Evolutionary conservation across 129 eudicot genomes (phyloP).

Genomic region (Glebionis coronaria): DNA sequence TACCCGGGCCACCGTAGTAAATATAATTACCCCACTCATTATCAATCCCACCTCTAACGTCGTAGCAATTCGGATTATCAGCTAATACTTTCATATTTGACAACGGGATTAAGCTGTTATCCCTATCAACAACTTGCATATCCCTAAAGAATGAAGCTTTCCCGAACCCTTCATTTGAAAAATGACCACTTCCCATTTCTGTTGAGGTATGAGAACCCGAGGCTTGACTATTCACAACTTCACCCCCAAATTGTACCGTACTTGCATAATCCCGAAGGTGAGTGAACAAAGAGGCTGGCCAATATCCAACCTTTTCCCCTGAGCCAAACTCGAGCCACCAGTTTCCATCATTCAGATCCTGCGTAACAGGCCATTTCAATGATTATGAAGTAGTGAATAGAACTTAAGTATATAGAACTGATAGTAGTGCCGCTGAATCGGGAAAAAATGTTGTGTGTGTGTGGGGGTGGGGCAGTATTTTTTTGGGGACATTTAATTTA

Average conservation of each 20-base stretch:
- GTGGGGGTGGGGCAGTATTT: no score
- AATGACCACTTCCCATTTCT: constrained; percentile 98
- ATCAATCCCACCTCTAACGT: constrained; percentile 74
- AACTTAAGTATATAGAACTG: no score
- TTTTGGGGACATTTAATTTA: no score
- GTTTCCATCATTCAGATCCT: constrained; percentile 98
- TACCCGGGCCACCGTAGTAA: constrained; percentile 95
- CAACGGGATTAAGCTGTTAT: constrained; percentile 63
- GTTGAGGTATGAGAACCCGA: constrained; percentile 71
- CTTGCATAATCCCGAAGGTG: constrained; percentile 72
- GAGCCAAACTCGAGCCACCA: constrained; percentile 99
- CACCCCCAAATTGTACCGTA: constrained; percentile 94
- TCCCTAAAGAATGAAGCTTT: constrained; percentile 82
- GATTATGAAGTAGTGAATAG: no score
- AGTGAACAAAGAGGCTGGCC: constrained; percentile 78
- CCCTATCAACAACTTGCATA: constrained; percentile 90
- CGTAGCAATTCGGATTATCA: constrained; percentile 87
- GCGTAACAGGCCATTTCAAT: no score
- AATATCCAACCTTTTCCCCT: constrained; percentile 76
- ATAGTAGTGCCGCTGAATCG: no score
- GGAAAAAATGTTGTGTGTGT: no score
- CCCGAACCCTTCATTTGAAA: constrained; percentile 80
- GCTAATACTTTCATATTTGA: constrained; percentile 62
- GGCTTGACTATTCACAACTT: constrained; percentile 57
- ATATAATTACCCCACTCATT: constrained; percentile 90